Base-by-base conservation (phyloP, 164 flowering plant species). In the Stephania cephalantha region DNA sequence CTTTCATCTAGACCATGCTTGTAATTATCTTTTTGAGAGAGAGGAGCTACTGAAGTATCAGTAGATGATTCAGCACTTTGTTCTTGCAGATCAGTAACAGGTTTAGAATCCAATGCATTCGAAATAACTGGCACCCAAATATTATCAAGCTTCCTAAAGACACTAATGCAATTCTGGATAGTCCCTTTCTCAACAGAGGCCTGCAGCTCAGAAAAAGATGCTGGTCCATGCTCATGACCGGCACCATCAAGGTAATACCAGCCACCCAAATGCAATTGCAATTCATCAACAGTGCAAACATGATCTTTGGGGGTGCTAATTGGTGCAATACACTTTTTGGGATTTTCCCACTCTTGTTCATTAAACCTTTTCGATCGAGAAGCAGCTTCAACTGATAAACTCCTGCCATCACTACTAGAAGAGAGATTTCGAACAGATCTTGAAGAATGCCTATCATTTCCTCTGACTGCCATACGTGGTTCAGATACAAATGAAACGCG, bases 191-290 rank as follows among this genome's bases (percentile, higher is more conserved):
- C 90, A 55, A 85, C 97, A 78, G 89, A 78, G 31, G 42, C 75
- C 76, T 89, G 94, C 71, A 94, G 79, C 82, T 88, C 91, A 11
- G 84, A 75, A 75, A 86, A 88, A 71, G 90, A 87, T 53, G 77
- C 82, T 45, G 99, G 98, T 22, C 98, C 98, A 73, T 75, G 86
- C 81, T 92, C 98, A 80, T 86, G 93, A 72, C 99, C 99, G 81
- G 92, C 84, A 78, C 97, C 98, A 88, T 96, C 97, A 79, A 89
- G 87, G 78, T 87, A 96, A 77, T 86, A 92, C 99, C 99, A 96
- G 42, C 88, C 95, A 82, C 99, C 99, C 78, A 90, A 79, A 81
- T 88, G 88, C 79, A 96, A 84, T 69, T 88, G 88, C 79, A 96
- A 79, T 73, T 96, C 95, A 82, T 90, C 81, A 25, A 65, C 84